phyloP scores from a whole-genome alignment of 2,329 filamentous ascomycete genomes.

The Hypoxylon sp. region DNA sequence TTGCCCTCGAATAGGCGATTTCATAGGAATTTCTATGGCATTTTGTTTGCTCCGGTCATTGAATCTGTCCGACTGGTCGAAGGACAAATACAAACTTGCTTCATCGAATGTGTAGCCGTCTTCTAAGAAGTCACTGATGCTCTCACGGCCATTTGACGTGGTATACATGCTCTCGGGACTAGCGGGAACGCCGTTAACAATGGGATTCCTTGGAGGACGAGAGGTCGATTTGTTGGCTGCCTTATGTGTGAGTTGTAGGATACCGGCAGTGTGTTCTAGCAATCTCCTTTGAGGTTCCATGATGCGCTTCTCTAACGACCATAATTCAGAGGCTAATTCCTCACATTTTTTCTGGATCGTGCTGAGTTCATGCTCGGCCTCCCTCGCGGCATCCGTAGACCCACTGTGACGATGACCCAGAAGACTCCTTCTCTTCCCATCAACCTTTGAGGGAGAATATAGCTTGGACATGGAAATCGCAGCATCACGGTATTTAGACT shows the following conservation, averaged over 20 bases:
- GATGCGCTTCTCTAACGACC: conserved; percentile 81
- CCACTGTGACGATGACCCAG: conserved; percentile 66
- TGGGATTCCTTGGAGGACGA: conserved; percentile 59
- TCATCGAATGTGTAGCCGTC: conserved; percentile 82
- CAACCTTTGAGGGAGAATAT: conserved; percentile 71
- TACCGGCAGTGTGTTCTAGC: conserved; percentile 91
- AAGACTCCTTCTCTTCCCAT: conserved; percentile 65
- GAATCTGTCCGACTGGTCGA: conserved; percentile 73
- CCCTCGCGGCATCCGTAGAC: conserved; percentile 65
- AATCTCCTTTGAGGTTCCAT: conserved; percentile 82
- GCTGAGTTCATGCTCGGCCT: conserved; percentile 81
- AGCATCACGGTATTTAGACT: conserved; percentile 95
- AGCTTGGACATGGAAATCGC: conserved; percentile 88
- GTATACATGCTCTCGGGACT: conserved; percentile 84
- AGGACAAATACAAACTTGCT: conserved; percentile 77
- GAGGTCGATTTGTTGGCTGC: conserved; percentile 72
- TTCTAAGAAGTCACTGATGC: conserved; percentile 68
- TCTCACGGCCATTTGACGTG: conserved; percentile 73
- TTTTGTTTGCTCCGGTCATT: conserved; percentile 55
- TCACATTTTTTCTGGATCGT: conserved; percentile 86
- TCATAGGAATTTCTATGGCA: conserved; percentile 71
- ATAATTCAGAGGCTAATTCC: conserved; percentile 84
- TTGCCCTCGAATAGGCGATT: conserved; percentile 70
- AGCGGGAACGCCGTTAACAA: conserved; percentile 74
- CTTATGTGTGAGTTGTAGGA: conserved; percentile 91